phyloP scores from a whole-genome alignment of 2,329 filamentous ascomycete species.

The Colletotrichum karsti region DNA sequence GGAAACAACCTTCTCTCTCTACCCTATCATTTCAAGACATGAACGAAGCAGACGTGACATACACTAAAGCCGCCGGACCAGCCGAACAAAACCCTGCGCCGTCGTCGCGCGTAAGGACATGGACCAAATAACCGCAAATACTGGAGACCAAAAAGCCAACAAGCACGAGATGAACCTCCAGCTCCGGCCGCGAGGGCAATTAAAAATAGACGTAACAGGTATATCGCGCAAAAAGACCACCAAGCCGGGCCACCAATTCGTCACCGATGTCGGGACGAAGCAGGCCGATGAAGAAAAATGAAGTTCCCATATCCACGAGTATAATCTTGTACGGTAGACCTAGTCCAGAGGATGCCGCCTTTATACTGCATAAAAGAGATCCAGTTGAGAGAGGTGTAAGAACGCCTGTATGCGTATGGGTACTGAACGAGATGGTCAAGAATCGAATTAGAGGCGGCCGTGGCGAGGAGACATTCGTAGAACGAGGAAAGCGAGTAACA shows the following conservation, averaged over 20 bases:
- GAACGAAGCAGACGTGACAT: slow-evolving; percentile 4
- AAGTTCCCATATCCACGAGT: slow-evolving; percentile 25
- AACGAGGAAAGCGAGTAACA: not conserved
- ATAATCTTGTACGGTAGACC: slow-evolving; percentile 14
- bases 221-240: slow-evolving; percentile 19
- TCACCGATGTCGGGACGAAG: not conserved
- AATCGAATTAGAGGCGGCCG: slow-evolving; percentile 26
- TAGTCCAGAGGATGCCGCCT: slow-evolving; percentile 15
- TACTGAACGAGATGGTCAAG: slow-evolving; percentile 21
- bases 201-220: slow-evolving; percentile 25
- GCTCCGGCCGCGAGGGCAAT: slow-evolving; percentile 13
- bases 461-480: slow-evolving; percentile 1
- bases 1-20: not conserved
- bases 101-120: slow-evolving; percentile 21
- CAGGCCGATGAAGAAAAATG: slow-evolving; percentile 5
- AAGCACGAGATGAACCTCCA: slow-evolving; percentile 1
- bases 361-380: not conserved
- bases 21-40: slow-evolving; percentile 24
- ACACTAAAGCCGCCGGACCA: slow-evolving; percentile 34
- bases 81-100: slow-evolving; percentile 30
- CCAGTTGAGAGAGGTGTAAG: not conserved
- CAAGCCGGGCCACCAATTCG: slow-evolving; percentile 5
- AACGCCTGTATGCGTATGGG: slow-evolving; percentile 15
- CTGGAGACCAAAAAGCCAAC: not conserved
- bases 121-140: not conserved